Base-by-base conservation (phyloP, 2,329 filamentous ascomycete genomes). In the Alternaria viburni region DNA sequence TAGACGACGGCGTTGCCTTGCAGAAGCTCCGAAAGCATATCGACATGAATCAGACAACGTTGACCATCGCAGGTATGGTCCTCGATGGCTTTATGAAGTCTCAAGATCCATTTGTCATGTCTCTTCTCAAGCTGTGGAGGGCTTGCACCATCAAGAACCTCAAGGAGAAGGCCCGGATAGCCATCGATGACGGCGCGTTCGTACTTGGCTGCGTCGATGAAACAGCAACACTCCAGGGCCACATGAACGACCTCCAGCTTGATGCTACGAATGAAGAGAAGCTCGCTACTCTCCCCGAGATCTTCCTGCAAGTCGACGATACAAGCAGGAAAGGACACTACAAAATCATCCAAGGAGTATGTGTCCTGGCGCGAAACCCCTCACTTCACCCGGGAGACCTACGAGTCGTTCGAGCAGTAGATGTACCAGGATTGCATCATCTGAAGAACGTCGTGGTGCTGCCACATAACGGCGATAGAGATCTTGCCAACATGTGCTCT, bases 361-460 rank as follows among this genome's bases (percentile, higher is more conserved):
- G 96, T 72, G 83, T 97, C 7, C 85, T 99, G 1, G 94, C 93
- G 1, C 90, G 96, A 25, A 99, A 99, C 71, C 96, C 96, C 0
- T 97, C 95, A 0, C 85, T 99, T 7, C 95, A 99, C 72, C 92
- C 94, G 0, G 96, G 96, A 5, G 96, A 99, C 74, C 88, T 98
- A 49, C 90, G 96, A 21, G 88, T 97, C 1, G 95, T 98, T 1
- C 86, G 89, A 65, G 96, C 96, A 3, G 90, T 98, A 4, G 87
- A 98, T 69, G 85, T 89, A 2, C 87, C 89, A 1, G 82, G 83
- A n/a, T 83, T 99, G 4, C 87, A 85, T 49, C 92, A 97, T 72
- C 84, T 97, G 5, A 90, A 87, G 60, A 90, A 98, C 74, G 92
- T 96, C 1, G 90, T 98, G 1, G 93, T 98, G 0, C 90, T 99